Evolutionary conservation across 148 eudicot genomes (phyloP).

Genomic region (Dianthus caryophyllus): DNA sequence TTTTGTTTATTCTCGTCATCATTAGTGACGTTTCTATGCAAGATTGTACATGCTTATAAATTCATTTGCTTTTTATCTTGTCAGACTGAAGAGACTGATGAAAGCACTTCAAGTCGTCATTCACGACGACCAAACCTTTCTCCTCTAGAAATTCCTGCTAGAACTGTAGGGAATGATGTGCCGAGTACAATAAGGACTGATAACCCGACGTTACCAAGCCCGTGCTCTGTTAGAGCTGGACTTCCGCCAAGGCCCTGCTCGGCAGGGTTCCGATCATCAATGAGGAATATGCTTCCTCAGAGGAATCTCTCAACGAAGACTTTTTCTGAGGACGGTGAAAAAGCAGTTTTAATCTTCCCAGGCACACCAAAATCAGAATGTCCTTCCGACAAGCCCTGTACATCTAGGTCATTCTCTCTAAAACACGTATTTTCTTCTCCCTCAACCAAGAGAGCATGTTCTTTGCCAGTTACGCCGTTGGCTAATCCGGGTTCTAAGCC

Average conservation of each 20-base stretch:
- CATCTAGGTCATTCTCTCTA: constrained; percentile 33
- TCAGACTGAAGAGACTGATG: constrained; percentile 18
- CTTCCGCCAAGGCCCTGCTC: constrained; percentile 35
- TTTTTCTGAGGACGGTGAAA: constrained; percentile 27
- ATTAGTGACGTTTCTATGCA: too few relatives aligned
- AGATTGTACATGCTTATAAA: not conserved
- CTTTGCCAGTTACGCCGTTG: constrained; percentile 34
- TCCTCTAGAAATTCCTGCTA: constrained; percentile 24
- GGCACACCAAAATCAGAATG: constrained; percentile 21
- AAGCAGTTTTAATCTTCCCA: constrained; percentile 27
- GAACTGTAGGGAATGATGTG: constrained; percentile 17
- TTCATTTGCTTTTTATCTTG: not conserved
- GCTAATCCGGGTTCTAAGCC: constrained; percentile 23
- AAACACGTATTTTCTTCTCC: constrained; percentile 35
- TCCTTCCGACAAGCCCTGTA: constrained; percentile 26
- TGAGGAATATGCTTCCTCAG: constrained; percentile 30
- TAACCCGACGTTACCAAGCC: constrained; percentile 22
- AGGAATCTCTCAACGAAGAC: constrained; percentile 20
- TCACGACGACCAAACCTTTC: constrained; percentile 35
- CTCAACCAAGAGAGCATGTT: constrained; percentile 30
- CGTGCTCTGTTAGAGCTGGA: constrained; percentile 26
- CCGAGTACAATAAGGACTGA: constrained; percentile 21
- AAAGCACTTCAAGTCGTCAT: constrained; percentile 21
- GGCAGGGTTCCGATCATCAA: constrained; percentile 29
- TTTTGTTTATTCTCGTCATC: not conserved